Conservation (phyloP, 1,284 basidiomycete genomes). For the Dichomitus squalens region DNA sequence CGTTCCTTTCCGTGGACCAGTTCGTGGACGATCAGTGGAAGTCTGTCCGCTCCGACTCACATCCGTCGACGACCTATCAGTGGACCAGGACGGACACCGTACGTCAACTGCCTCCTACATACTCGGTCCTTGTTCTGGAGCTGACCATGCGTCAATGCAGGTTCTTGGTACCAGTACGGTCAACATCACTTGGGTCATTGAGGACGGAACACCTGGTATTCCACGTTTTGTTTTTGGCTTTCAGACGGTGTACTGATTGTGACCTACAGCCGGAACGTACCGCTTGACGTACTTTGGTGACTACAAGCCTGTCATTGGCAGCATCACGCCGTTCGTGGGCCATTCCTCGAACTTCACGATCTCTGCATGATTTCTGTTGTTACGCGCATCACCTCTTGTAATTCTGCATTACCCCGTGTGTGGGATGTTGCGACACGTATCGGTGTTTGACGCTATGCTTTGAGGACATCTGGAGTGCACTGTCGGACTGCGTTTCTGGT, state of each 20-base stretch:
- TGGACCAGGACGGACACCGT: conserved; percentile 66
- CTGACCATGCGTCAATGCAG: conserved; percentile 31
- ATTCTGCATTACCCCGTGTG: too few species aligned
- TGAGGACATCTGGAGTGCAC: too few species aligned
- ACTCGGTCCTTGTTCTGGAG: too few species aligned
- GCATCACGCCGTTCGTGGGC: conserved; percentile 63
- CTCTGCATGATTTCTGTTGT: conserved; percentile 11
- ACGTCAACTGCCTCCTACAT: conserved; percentile 22
- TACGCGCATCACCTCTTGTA: too few species aligned
- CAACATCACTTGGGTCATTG: conserved; percentile 70
- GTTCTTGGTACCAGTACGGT: conserved; percentile 64
- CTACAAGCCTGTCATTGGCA: conserved; percentile 64
- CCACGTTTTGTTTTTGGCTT: background rate
- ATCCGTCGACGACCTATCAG: conserved; percentile 74
- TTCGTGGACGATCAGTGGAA: conserved; percentile 55
- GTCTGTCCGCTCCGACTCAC: conserved; percentile 72
- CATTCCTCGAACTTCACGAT: conserved; percentile 60
- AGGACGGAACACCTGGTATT: conserved; percentile 56
- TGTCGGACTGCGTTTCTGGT: too few species aligned
- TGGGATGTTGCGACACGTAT: too few species aligned
- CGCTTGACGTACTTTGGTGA: conserved; percentile 76
- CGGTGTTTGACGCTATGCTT: too few species aligned
- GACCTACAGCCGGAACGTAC: conserved; percentile 60
- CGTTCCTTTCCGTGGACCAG: conserved; percentile 72
- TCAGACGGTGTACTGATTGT: background rate